These are phyloP conservation scores for Lentinus brumalis DNA, from an alignment of 768 basidiomycete species.

Conservation along the genomic window DNA sequence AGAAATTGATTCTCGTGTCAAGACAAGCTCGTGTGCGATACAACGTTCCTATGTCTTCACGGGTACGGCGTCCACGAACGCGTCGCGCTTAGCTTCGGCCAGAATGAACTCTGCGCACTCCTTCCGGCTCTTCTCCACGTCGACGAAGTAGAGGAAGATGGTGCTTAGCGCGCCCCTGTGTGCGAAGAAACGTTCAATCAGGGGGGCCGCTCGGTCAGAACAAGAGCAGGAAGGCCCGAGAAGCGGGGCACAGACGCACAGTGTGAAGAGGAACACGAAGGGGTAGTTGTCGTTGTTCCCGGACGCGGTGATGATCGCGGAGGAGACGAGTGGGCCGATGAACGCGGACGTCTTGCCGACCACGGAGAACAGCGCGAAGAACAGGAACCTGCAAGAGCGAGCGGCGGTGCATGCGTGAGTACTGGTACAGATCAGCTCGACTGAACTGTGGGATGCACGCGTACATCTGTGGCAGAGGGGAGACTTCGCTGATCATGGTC, in stretches of 20 bases:
- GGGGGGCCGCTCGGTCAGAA: neutral
- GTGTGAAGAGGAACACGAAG: constrained; percentile 69
- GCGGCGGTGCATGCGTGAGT: neutral
- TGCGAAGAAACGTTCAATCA: neutral
- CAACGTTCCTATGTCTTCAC: neutral
- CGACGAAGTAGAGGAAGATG: constrained; percentile 61
- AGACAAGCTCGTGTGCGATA: too few species aligned
- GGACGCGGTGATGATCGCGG: constrained; percentile 71
- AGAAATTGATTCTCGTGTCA: too few species aligned
- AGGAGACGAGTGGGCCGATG: constrained; percentile 74
- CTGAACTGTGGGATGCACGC: constrained; percentile 13
- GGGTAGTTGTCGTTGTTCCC: constrained; percentile 74
- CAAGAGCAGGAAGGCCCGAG: neutral
- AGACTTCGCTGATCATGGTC: constrained; percentile 83
- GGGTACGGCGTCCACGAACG: constrained; percentile 29
- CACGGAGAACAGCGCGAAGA: constrained; percentile 75
- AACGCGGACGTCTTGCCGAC: constrained; percentile 79
- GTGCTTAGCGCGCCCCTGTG: constrained; percentile 54
- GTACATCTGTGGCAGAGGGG: constrained; percentile 70
- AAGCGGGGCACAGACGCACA: constrained; percentile 46
- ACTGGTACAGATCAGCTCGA: too few species aligned
- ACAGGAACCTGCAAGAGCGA: constrained; percentile 52
- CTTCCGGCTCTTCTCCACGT: constrained; percentile 61
- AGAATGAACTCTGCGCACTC: constrained; percentile 65
- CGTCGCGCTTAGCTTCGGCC: constrained; percentile 51